These are phyloP conservation scores for Brassica napus DNA, from an alignment of 345 rosid species.

Conservation along the genomic window DNA sequence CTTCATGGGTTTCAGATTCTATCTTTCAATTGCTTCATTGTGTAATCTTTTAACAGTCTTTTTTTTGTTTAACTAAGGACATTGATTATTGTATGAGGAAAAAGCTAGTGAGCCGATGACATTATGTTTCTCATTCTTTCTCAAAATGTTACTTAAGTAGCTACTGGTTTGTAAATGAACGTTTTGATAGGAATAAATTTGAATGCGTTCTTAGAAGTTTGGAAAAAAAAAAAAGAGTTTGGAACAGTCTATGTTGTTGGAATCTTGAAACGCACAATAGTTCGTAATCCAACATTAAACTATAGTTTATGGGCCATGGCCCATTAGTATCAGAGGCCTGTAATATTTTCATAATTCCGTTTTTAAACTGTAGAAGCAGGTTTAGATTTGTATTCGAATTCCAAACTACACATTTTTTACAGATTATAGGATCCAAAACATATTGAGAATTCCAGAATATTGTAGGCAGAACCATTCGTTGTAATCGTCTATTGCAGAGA, in stretches of 20 bases:
- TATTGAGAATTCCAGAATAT: no score
- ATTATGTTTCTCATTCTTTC: conserved; percentile 9
- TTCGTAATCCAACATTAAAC: neutral
- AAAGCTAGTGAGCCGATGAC: conserved; percentile 8
- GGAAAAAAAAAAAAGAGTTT: neutral
- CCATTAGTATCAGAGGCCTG: neutral
- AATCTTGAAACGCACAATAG: neutral
- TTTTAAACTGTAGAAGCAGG: no score
- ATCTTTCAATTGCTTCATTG: conserved; percentile 10
- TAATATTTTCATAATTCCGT: no score
- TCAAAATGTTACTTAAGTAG: neutral
- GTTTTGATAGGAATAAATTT: neutral
- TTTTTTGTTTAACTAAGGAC: conserved; percentile 16
- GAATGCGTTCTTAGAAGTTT: neutral
- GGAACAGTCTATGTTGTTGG: neutral
- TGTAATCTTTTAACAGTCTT: conserved; percentile 34
- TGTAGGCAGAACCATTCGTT: no score
- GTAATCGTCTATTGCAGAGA: no score
- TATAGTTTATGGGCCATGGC: neutral
- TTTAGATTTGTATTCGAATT: no score
- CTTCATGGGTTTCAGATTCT: conserved; percentile 1
- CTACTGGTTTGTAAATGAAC: neutral
- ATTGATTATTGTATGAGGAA: neutral
- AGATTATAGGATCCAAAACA: no score
- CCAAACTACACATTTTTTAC: no score